These are phyloP conservation scores for Puccinia horiana DNA, from an alignment of 1,284 basidiomycete genomes.

Conservation along the genomic window DNA sequence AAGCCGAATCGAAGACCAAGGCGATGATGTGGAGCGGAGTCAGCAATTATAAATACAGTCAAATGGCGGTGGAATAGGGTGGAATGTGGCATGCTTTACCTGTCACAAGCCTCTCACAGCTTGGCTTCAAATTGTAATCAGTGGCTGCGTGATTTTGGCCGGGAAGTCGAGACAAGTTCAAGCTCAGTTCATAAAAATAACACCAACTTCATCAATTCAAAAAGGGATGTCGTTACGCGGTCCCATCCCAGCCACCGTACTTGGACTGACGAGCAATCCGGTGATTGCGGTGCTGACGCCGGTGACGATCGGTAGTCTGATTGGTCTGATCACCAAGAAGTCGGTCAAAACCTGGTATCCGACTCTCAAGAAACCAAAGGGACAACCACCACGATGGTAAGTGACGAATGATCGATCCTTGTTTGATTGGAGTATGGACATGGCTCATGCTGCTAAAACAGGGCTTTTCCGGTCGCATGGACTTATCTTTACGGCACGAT, in stretches of 20 bases:
- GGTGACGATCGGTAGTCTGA: conserved; percentile 52
- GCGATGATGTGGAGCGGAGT: too few species aligned
- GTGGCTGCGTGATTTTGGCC: too few species aligned
- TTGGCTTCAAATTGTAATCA: too few species aligned
- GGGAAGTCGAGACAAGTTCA: too few species aligned
- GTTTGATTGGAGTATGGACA: background rate
- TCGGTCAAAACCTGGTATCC: conserved; percentile 52
- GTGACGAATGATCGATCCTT: background rate
- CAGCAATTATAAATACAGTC: too few species aligned
- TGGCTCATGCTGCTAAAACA: background rate
- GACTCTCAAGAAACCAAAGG: conserved; percentile 23
- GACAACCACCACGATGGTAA: conserved; percentile 31
- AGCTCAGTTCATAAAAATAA: too few species aligned
- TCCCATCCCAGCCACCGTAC: conserved; percentile 16
- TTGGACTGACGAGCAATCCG: conserved; percentile 54
- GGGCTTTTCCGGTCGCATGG: conserved; percentile 53
- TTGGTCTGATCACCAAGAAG: conserved; percentile 52
- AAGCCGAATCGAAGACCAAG: too few species aligned
- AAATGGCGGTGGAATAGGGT: too few species aligned
- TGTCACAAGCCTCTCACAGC: too few species aligned
- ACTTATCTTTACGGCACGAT: conserved; percentile 56
- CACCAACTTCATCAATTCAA: too few species aligned
- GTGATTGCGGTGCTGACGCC: conserved; percentile 56
- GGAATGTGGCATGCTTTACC: too few species aligned
- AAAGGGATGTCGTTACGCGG: conserved; percentile 15